Evolutionary conservation across 805 yeast species (phyloP), one percentile per base, ranked within the genome.

Genomic region (Clavispora phyllophila): DNA sequence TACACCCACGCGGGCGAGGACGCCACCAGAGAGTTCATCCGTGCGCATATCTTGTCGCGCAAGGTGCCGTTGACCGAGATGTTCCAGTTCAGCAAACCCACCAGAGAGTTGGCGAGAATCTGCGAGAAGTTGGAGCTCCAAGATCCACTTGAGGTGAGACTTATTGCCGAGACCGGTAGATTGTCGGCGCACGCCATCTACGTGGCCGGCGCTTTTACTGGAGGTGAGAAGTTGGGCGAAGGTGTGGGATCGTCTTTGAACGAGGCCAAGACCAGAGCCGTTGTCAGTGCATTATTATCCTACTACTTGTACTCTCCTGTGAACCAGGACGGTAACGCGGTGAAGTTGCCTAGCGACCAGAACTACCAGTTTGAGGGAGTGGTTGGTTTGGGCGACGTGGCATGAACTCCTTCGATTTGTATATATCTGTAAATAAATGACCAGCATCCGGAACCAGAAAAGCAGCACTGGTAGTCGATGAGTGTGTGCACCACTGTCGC

Each of bases 81-180:
- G 77, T 84, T 93, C 63, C 79, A 78, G 55, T 88, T 93, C 62
- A 80, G 78, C 53, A 84, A 84, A 58, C 96, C 98, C 32, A 84
- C 91, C 12, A 77, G 93, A 61, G 93, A 90, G 60, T 72, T 93
- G 46, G 76, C 87, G 1, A 77, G 80, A 45, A 67, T 93, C 39
- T 82, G 96, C 57, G 82, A 79, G 43, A 80, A 90, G 49, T 84
- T 90, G 58, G 77, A 79, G 12, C 72, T 91, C 50, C 76, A 76
- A 39, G 75, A 78, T 17, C 96, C 97, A 23, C 76, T 84, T 5
- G 82, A 89, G 37, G 57, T 68, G 19, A 81, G 95, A 59, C 74
- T 93, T 45, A 69, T 93, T 43, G 90, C 96, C 26, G 99, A 93
- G 66, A 85, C 96, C 23, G 99, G 99, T 62, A 79, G 99, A 65